These are phyloP conservation scores for Colletotrichum zoysiae DNA, from an alignment of 2,329 filamentous ascomycete genomes.

Conservation along the genomic window DNA sequence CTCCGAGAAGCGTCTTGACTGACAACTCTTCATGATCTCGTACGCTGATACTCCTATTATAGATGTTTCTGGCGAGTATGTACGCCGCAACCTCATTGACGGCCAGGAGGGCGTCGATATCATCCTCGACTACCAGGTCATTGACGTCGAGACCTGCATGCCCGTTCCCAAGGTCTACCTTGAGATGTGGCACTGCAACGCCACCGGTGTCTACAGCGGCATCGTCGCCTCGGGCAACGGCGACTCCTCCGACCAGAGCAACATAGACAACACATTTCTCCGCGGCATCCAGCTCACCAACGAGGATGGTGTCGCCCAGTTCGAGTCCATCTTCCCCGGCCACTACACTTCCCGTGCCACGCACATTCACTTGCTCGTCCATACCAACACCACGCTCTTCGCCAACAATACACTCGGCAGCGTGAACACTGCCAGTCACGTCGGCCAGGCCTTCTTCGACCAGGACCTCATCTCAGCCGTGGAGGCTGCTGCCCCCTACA, in stretches of 20 bases:
- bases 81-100: slow-evolving; percentile 57
- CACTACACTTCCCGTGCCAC: slow-evolving; percentile 57
- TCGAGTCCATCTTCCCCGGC: slow-evolving; percentile 58
- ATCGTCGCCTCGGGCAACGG: slow-evolving; percentile 53
- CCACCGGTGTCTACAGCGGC: slow-evolving; percentile 60
- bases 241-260: slow-evolving; percentile 46
- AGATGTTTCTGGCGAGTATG: slow-evolving; percentile 53
- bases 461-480: slow-evolving; percentile 65
- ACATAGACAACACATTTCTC: slow-evolving; percentile 53
- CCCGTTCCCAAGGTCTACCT: slow-evolving; percentile 55
- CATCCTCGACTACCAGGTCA: slow-evolving; percentile 58
- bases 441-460: slow-evolving; percentile 75
- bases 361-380: slow-evolving; percentile 56
- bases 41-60: neutral
- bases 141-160: slow-evolving; percentile 57
- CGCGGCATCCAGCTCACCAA: slow-evolving; percentile 57
- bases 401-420: slow-evolving; percentile 51
- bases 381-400: slow-evolving; percentile 48
- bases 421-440: slow-evolving; percentile 64
- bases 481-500: slow-evolving; percentile 60
- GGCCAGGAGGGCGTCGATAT: slow-evolving; percentile 55
- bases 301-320: slow-evolving; percentile 55
- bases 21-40: neutral
- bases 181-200: slow-evolving; percentile 61
- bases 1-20: too few relatives aligned